phyloP scores from a whole-genome alignment of 2,329 filamentous ascomycete genomes.

The Colletotrichum sp. region DNA sequence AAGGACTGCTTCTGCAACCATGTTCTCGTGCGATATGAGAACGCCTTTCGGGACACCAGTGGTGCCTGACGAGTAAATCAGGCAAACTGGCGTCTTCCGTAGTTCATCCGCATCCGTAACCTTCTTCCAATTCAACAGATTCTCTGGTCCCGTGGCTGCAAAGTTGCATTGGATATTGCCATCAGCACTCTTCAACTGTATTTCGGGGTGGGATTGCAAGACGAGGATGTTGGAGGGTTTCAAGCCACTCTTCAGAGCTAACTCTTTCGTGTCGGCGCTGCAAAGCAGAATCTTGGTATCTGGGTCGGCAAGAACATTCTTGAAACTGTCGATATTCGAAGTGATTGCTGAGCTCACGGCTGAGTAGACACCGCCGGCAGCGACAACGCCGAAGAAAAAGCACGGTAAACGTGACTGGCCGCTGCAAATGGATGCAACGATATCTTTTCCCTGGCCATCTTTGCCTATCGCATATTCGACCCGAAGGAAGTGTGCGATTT shows the following conservation, averaged over 20 bases:
- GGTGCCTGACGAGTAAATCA: neutral
- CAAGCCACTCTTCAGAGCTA: neutral
- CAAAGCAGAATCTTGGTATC: neutral
- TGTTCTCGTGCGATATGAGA: neutral
- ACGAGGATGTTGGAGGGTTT: neutral
- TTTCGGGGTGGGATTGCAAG: neutral
- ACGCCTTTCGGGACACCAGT: neutral
- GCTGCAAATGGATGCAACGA: neutral
- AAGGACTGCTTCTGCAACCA: neutral
- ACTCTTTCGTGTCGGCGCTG: neutral
- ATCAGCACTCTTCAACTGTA: neutral
- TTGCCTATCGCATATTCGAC: neutral
- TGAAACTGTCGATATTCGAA: neutral
- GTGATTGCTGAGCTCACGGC: neutral
- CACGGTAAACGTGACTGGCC: neutral
- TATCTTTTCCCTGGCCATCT: neutral
- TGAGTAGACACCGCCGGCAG: neutral
- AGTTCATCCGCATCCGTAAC: neutral
- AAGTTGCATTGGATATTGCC: neutral
- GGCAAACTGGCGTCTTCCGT: neutral
- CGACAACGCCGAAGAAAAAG: neutral
- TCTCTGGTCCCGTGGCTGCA: neutral
- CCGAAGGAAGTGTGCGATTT: neutral
- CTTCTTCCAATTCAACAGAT: neutral
- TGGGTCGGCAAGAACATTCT: neutral